These are phyloP conservation scores for Ascochyta koolunga DNA, from an alignment of 2,329 filamentous ascomycete genomes.

Conservation along the genomic window DNA sequence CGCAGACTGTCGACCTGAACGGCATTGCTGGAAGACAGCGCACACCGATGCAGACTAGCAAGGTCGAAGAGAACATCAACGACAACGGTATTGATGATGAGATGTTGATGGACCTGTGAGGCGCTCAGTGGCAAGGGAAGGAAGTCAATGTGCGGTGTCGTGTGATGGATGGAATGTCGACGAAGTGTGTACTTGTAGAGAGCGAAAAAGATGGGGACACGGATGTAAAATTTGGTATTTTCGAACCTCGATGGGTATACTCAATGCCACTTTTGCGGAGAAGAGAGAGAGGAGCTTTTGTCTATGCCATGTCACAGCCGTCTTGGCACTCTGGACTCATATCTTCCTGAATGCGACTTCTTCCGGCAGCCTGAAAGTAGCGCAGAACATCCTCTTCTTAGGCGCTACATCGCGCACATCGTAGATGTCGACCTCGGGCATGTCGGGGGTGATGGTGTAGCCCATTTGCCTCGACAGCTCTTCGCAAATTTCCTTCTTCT, in stretches of 20 bases:
- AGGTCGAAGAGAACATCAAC: constrained; percentile 3
- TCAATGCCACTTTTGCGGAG: not conserved
- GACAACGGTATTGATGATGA: constrained; percentile 29
- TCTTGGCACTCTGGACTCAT: not conserved
- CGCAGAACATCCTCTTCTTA: constrained; percentile 96
- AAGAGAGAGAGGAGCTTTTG: not conserved
- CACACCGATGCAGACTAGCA: not conserved
- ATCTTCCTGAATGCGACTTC: constrained; percentile 75
- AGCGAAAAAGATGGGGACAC: not conserved
- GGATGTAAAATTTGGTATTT: not conserved
- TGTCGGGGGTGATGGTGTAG: constrained; percentile 62
- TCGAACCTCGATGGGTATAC: constrained; percentile 1
- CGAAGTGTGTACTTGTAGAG: not conserved
- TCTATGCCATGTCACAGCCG: not conserved
- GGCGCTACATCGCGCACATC: constrained; percentile 88
- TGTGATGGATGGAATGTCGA: too few relatives aligned
- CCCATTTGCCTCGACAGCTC: constrained; percentile 68
- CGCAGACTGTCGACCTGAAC: not conserved
- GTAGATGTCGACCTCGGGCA: constrained; percentile 62
- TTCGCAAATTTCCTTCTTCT: constrained; percentile 65
- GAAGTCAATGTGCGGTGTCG: not conserved
- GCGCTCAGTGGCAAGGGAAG: not conserved
- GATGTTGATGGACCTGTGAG: constrained; percentile 34
- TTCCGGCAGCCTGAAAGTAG: constrained; percentile 82
- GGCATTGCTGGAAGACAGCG: not conserved